These are phyloP conservation scores for Globisporangium cylindrosporum DNA, from an alignment of 352 stramenopile species.

Conservation along the genomic window DNA sequence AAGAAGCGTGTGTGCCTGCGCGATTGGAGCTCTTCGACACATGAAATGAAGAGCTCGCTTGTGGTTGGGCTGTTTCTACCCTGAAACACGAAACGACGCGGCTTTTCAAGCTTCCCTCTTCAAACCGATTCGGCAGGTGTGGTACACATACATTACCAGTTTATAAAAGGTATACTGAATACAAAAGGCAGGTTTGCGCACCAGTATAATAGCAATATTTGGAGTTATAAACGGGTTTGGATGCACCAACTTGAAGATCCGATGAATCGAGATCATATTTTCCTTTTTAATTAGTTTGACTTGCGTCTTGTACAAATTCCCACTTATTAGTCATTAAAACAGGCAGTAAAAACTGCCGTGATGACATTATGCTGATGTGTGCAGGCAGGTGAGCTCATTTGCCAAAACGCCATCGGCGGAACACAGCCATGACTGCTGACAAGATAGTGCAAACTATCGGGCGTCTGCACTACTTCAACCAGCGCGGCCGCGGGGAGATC, in stretches of 20 bases:
- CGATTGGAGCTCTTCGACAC: not conserved
- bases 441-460: conserved; percentile 4
- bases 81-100: not conserved
- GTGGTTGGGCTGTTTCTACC: not conserved
- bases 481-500: conserved; percentile 41
- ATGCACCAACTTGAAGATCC: not conserved
- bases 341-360: not conserved
- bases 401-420: not conserved
- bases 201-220: too few species aligned
- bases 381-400: not conserved
- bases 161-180: too few species aligned
- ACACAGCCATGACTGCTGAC: not conserved
- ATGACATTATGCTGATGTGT: not conserved
- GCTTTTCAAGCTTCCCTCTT: not conserved
- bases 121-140: not conserved
- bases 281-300: not conserved
- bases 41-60: not conserved
- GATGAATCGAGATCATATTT: not conserved
- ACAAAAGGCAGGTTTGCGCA: too few species aligned
- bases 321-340: not conserved
- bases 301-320: not conserved
- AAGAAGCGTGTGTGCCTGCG: not conserved
- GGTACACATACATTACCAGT: too few species aligned
- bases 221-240: too few species aligned
- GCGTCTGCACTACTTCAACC: conserved; percentile 40